Evolutionary conservation across 257 asterid species (phyloP), one percentile per base, ranked within the genome.

Genomic region (Prunella vulgaris): DNA sequence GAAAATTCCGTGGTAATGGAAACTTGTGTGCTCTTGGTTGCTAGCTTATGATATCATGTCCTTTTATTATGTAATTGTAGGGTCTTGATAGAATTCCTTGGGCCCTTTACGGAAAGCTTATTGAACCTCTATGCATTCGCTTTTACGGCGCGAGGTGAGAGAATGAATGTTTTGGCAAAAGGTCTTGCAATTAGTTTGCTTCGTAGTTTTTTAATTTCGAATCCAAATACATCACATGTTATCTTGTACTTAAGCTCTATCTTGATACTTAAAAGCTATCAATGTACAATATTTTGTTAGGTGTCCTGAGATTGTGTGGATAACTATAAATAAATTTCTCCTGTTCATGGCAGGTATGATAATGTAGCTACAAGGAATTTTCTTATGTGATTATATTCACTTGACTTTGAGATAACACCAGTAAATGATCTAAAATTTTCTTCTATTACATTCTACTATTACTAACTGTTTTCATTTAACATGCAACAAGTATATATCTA

Each of bases 101-200:
- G 88, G 82, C 64, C 79, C 96, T 71, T 79, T 94, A 65, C 80
- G 97, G 86, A 94, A 87, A 90, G 99, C 97, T 62, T 94, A 94
- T 75, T 94, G 97, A 85, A 85, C 86, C 88, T 94, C 99, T 63
- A 80, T 91, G 76, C 91, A 94, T 81, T 80, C 87, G 78, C 97
- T 94, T 75, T 76, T 94, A 68, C 90, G 95, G 37, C 89, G 93
- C 25, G 99, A 91, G 99, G 99, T 94, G 66, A 77, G 96, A 66
- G 62, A 66, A 66, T 68, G 32, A 69, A 72, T 69, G 65, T 69
- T 67, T 35, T 78, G 35, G 38, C 60, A 67, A 69, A 73, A 38
- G 74, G 56, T 66, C 65, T 74, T 73, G 63, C 51, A 24, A 54
- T 66, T 56, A 4, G 24, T 67, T 71, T 25, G 33, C 35, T 76